phyloP scores from a whole-genome alignment of 768 basidiomycete genomes.

The Psilocybe cubensis region DNA sequence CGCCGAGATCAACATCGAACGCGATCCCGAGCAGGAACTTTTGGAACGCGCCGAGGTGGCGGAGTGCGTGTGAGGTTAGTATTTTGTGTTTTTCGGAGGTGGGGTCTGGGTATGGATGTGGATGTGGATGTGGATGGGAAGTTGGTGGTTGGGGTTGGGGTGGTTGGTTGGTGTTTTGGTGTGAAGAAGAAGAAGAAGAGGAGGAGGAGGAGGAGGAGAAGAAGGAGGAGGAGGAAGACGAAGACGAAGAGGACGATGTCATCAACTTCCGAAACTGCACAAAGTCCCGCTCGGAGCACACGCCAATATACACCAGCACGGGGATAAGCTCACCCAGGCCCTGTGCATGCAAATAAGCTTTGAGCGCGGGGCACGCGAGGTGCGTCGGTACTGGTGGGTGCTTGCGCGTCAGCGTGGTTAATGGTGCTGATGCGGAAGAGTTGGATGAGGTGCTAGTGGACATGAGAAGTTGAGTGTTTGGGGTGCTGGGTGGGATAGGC shows the following conservation, averaged over 20 bases:
- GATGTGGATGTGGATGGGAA: background rate
- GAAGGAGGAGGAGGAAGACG: background rate
- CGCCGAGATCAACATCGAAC: background rate
- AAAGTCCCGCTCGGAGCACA: background rate
- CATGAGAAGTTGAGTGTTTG: background rate
- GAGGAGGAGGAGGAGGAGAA: background rate
- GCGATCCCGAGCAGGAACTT: background rate
- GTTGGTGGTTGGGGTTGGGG: background rate
- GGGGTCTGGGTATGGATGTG: background rate
- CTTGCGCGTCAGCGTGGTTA: slow-evolving; percentile 17
- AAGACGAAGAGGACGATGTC: background rate
- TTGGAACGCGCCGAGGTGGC: background rate
- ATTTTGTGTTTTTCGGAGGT: background rate
- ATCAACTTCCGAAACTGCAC: background rate
- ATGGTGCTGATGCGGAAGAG: background rate
- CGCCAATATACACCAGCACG: slow-evolving; percentile 23
- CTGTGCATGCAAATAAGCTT: slow-evolving; percentile 15
- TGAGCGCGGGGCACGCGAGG: slow-evolving; percentile 16
- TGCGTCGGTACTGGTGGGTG: slow-evolving; percentile 18
- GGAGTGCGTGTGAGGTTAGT: background rate
- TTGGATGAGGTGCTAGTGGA: background rate
- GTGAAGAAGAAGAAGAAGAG: too few species aligned
- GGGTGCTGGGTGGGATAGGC: background rate
- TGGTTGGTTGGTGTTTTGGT: too few species aligned
- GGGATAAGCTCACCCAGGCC: slow-evolving; percentile 31